Evolutionary conservation across 352 stramenopile genomes (phyloP), one percentile per base, ranked within the genome.

Genomic region (Phytophthora citricola): DNA sequence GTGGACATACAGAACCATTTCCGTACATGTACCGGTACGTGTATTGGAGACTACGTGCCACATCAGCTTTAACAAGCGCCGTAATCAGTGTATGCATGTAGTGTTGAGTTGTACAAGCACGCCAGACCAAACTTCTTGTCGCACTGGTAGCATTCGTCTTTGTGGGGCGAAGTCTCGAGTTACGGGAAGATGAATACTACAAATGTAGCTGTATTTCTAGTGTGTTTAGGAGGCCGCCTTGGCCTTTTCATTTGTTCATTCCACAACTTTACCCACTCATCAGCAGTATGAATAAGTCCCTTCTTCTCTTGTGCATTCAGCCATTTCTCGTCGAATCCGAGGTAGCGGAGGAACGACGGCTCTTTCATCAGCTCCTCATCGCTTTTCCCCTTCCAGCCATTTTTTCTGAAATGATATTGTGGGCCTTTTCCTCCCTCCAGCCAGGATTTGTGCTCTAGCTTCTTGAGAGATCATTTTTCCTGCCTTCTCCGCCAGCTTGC

Each of bases 321-420:
- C 58, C 58, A 66, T 14, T 60, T 4, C 12, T 66, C 58, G 31
- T 52, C 58, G 22, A 66, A 66, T 5, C 48, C 58, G 15, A 32
- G 1, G 26, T 66, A 66, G 40, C 27, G 48, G 4, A 53, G 9
- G 29, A 43, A 60, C 5, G n/a, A 34, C 11, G 39, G 31, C 15
- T 66, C 38, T 2, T 26, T 12, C 11, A 34, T 48, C 15, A 60
- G 20, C 24, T 66, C 20, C 12, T 12, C 31, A 1, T 3, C 10
- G 11, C 3, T 27, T 20, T 48, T 59, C 0, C 49, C 48, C 4
- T 54, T 53, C 48, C 50, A 66, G 0, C 38, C 15, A 20, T 54
- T 46, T 26, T 66, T 10, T 9, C 20, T 26, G 10, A 39, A 52
- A 24, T 39, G 9, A 4, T 5, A 39, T 11, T 40, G 17, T 5